These are phyloP conservation scores for Paragyromitra xinjiangensis DNA, from an alignment of 495 filamentous ascomycete genomes.

Conservation along the genomic window DNA sequence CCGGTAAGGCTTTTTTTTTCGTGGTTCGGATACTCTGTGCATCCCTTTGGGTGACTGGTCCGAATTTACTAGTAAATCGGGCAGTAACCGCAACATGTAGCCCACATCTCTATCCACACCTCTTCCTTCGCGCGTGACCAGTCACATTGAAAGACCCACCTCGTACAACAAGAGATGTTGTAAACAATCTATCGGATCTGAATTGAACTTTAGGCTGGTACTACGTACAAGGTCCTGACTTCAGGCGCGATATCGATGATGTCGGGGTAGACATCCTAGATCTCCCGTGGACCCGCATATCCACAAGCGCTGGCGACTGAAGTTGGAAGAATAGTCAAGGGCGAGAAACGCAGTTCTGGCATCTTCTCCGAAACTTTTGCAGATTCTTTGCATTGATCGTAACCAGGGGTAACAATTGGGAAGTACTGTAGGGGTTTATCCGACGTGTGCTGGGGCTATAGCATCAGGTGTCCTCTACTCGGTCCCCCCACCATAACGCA, in stretches of 20 bases:
- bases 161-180: neutral
- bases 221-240: constrained; percentile 35
- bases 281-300: constrained; percentile 14
- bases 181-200: constrained; percentile 10
- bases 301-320: constrained; percentile 16
- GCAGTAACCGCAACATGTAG: neutral
- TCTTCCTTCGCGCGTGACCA: neutral
- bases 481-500: neutral
- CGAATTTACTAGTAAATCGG: no score
- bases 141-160: constrained; percentile 11
- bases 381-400: neutral
- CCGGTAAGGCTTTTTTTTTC: no score
- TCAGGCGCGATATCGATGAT: constrained; percentile 27
- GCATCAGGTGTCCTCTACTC: neutral
- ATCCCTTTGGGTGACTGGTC: neutral
- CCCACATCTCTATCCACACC: neutral
- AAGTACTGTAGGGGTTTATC: constrained; percentile 9
- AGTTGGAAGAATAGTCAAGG: constrained; percentile 4
- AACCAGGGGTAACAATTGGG: neutral
- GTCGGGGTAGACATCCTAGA: constrained; percentile 16
- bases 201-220: constrained; percentile 1
- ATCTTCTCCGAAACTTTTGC: constrained; percentile 20
- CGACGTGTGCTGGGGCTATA: neutral
- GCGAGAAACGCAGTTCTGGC: constrained; percentile 2
- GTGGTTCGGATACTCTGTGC: neutral